A percentile compares a stretch with the other conserved stretches of the same genome.
Evolutionary conservation across 2,329 filamentous ascomycete genomes (phyloP).

Genomic region (Fusarium sp.): DNA sequence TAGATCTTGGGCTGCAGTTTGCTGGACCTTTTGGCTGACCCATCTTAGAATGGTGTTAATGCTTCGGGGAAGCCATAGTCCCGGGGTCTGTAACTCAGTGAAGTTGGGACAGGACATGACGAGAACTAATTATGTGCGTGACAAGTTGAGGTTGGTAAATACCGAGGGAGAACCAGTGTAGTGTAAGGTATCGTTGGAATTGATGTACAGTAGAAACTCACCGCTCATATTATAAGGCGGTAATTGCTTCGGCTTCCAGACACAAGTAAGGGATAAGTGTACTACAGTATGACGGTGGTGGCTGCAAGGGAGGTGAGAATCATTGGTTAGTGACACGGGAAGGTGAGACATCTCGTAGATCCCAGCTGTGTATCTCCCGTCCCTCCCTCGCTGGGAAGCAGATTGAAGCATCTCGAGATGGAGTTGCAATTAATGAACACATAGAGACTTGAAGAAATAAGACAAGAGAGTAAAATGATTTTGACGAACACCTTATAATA

Average conservation of each 20-base stretch:
- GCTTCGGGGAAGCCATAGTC: background rate
- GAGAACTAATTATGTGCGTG: background rate
- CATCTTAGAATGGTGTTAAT: background rate
- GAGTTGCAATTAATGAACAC: accelerated
- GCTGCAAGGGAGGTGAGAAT: background rate
- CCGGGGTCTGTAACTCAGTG: accelerated
- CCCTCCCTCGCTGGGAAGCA: background rate
- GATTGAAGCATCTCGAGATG: background rate
- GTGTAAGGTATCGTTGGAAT: accelerated
- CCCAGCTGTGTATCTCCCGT: background rate
- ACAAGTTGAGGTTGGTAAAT: background rate
- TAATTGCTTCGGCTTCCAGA: background rate
- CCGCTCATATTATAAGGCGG: background rate
- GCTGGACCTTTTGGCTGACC: background rate
- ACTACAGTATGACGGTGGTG: background rate
- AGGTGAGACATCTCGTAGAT: background rate
- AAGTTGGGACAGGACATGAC: background rate
- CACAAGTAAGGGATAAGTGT: accelerated
- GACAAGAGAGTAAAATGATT: background rate
- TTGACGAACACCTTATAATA: accelerated
- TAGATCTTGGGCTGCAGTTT: background rate
- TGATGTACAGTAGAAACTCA: background rate
- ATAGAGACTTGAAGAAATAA: too few relatives aligned
- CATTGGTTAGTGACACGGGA: background rate
- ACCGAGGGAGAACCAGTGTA: accelerated